Percentiles rank a stretch among this genome's conserved stretches.
These are phyloP conservation scores for Neurospora sublineolata DNA, from an alignment of 495 filamentous ascomycete genomes.

Conservation along the genomic window DNA sequence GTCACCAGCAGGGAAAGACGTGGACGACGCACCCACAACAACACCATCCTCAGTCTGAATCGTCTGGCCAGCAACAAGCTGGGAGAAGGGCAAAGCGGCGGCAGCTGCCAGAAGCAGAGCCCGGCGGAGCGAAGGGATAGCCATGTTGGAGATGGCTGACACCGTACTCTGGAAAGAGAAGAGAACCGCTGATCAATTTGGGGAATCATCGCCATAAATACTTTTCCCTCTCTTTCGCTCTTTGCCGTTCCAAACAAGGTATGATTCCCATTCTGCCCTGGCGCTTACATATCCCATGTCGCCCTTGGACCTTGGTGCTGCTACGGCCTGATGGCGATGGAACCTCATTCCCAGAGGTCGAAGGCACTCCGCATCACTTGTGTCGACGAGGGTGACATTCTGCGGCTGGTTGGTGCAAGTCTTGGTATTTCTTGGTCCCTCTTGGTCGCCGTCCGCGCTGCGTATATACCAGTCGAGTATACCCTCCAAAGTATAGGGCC, in stretches of 20 bases:
- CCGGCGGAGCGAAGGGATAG: not conserved
- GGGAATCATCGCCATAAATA: not conserved
- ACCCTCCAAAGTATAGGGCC: not conserved
- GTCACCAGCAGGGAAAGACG: not conserved
- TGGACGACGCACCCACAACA: not conserved
- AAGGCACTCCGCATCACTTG: not conserved
- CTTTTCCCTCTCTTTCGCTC: not conserved
- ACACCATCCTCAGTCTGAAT: not conserved
- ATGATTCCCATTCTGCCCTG: not conserved
- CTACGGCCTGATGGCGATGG: not conserved
- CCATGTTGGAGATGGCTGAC: not conserved
- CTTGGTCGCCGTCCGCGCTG: not conserved
- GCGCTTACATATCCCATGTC: not conserved
- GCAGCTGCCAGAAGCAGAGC: not conserved
- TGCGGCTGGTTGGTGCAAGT: not conserved
- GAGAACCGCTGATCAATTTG: not conserved
- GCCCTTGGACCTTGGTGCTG: not conserved
- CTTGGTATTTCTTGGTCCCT: not conserved
- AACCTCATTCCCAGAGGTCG: not conserved
- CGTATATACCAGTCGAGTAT: not conserved
- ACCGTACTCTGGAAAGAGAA: not conserved
- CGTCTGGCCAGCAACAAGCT: not conserved
- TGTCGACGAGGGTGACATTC: not conserved
- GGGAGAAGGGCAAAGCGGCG: not conserved
- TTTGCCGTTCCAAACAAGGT: not conserved